Base-by-base conservation (phyloP, 345 rosid genomes). In the Ceriops decandra region DNA sequence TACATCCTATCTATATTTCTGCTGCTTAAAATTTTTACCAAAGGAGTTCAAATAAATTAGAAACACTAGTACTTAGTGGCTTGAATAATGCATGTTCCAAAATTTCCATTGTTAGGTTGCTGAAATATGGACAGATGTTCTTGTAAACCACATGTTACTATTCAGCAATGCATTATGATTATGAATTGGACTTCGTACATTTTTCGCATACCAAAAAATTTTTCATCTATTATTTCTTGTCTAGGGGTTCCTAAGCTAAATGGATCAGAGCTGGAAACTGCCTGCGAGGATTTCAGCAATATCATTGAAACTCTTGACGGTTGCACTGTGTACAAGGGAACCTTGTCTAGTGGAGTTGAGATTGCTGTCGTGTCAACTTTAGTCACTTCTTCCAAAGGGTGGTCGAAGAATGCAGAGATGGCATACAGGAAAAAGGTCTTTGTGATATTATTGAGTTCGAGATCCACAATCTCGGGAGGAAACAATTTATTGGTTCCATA, bases 241-340 rank as follows among this genome's bases (percentile, higher is more conserved):
- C 68, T 82, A 91, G 99, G 99, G 51, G 98, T 95, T 58, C 99
- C 99, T 15, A 95, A 92, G 85, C 76, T 95, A 74, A 92, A 90
- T 76, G 84, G 89, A 61, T 38, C 85, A 2, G 98, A 95, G 70
- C 77, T 95, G 74, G 96, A 95, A 78, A 86, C 91, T 80, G 99
- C 99, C 31, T 95, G 99, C 56, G 99, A 95, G 82, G 99, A 95
- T 82, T 95, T 95, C 76, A 92, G 99, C 82, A 95, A 95, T 68
- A 95, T 95, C 57, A 85, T 95, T 61, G 83, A 82, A 68, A 82
- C 90, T 22, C 31, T 69, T 46, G 84, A 85, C 22, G 82, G 86
- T 59, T 90, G 81, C 77, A 85, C 77, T 62, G 62, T 86, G 28
- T 95, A 87, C 75, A 95, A 95, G 84, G 98, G 99, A 82, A 95